A percentile compares a stretch with the other conserved stretches of the same genome.
These are phyloP conservation scores for Apiospora rasikravindrae DNA, from an alignment of 2,329 filamentous ascomycete genomes.

Conservation along the genomic window DNA sequence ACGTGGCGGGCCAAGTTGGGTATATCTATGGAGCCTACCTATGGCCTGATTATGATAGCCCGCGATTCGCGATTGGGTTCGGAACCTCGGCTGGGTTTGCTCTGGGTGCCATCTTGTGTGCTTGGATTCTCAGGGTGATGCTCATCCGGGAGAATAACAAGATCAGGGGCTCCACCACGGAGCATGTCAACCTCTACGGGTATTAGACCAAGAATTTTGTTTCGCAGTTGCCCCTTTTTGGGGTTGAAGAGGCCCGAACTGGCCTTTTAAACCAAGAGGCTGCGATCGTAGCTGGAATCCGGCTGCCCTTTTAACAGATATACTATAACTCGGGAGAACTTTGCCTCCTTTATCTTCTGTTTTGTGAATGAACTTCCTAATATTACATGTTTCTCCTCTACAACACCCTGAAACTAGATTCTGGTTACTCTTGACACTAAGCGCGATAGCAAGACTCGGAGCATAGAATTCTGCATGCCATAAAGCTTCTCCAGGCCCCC, in stretches of 20 bases:
- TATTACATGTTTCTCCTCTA: background rate
- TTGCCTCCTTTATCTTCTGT: too few relatives aligned
- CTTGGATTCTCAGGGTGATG: slow-evolving; percentile 49
- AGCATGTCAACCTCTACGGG: slow-evolving; percentile 45
- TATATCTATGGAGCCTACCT: slow-evolving; percentile 58
- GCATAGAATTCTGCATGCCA: background rate
- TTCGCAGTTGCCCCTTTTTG: background rate
- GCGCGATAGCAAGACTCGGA: background rate
- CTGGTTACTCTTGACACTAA: background rate
- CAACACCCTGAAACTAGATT: background rate
- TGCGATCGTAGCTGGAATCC: background rate
- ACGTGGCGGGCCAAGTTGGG: slow-evolving; percentile 51
- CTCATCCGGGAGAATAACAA: slow-evolving; percentile 49
- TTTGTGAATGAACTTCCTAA: background rate
- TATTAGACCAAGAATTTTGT: slow-evolving; percentile 32
- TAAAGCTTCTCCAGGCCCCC: background rate
- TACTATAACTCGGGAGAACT: too few relatives aligned
- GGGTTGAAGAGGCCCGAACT: background rate
- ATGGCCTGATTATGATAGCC: slow-evolving; percentile 49
- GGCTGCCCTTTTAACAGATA: too few relatives aligned
- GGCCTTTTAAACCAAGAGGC: background rate
- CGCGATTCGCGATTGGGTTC: slow-evolving; percentile 51
- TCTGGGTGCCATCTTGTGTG: slow-evolving; percentile 42
- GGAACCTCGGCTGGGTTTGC: slow-evolving; percentile 51
- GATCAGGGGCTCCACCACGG: slow-evolving; percentile 40